Conservation (phyloP, 129 eudicot genomes). For the Ambrosia trifida region DNA sequence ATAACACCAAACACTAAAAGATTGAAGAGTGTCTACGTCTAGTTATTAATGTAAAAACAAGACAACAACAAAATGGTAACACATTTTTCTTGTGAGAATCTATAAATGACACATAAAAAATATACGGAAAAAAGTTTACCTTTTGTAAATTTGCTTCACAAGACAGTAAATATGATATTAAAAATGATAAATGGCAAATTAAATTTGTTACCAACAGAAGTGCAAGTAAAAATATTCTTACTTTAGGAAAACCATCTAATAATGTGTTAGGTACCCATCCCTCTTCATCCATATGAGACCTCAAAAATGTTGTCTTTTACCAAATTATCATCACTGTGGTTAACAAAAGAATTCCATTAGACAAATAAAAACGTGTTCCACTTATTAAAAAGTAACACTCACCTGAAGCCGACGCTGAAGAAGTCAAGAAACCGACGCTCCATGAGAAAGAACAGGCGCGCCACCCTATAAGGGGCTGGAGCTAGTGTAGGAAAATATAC, state of each 20-base stretch:
- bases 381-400: background rate
- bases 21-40: no score
- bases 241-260: conserved; percentile 70
- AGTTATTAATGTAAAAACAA: no score
- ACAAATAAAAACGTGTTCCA: background rate
- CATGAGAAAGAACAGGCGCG: conserved; percentile 35
- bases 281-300: conserved; percentile 69
- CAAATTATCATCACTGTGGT: conserved; percentile 69
- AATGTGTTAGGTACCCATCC: conserved; percentile 77
- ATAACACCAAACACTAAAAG: no score
- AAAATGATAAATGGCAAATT: background rate
- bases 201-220: conserved; percentile 1
- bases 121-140: no score
- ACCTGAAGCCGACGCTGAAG: conserved; percentile 54
- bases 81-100: no score
- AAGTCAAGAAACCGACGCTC: conserved; percentile 32
- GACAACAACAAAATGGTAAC: no score
- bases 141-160: no score
- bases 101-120: no score
- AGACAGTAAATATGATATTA: background rate
- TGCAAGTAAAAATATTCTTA: conserved; percentile 38
- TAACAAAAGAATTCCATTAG: conserved; percentile 23
- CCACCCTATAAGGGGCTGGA: conserved; percentile 45
- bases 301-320: conserved; percentile 56
- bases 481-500: conserved; percentile 51